phyloP scores from a whole-genome alignment of 305 asterid species.

The Ruellia speciosa region DNA sequence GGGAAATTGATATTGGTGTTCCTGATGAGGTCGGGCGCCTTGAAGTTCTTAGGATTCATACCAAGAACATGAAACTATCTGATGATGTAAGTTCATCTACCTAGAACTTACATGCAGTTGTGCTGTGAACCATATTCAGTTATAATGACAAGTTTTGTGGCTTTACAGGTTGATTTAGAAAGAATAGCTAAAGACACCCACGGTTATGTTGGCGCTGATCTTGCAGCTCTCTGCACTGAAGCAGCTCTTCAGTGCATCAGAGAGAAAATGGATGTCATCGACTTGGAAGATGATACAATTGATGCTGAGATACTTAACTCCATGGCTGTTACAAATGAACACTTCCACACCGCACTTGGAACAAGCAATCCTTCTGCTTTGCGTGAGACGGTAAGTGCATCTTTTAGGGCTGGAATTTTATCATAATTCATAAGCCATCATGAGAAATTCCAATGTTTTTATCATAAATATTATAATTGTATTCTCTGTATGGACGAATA shows the following conservation, averaged over 20 bases:
- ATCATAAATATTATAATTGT: no score
- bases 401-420: no score
- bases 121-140: no score
- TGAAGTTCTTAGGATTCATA: constrained; percentile 30
- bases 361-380: constrained; percentile 74
- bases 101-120: no score
- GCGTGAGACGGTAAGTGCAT: constrained; percentile 47
- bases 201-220: constrained; percentile 70
- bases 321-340: constrained; percentile 66
- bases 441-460: no score
- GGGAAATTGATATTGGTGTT: constrained; percentile 30
- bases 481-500: no score
- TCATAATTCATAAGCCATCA: no score
- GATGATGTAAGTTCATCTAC: constrained; percentile 26
- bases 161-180: constrained; percentile 58
- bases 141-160: no score
- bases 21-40: constrained; percentile 33
- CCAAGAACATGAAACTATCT: constrained; percentile 32
- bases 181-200: constrained; percentile 52
- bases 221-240: constrained; percentile 69
- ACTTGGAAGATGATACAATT: constrained; percentile 59
- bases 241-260: constrained; percentile 70
- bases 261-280: constrained; percentile 74
- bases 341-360: constrained; percentile 59
- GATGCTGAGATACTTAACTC: constrained; percentile 65